These are phyloP conservation scores for Epichloe sp. DNA, from an alignment of 2,329 filamentous ascomycete genomes.

Conservation along the genomic window DNA sequence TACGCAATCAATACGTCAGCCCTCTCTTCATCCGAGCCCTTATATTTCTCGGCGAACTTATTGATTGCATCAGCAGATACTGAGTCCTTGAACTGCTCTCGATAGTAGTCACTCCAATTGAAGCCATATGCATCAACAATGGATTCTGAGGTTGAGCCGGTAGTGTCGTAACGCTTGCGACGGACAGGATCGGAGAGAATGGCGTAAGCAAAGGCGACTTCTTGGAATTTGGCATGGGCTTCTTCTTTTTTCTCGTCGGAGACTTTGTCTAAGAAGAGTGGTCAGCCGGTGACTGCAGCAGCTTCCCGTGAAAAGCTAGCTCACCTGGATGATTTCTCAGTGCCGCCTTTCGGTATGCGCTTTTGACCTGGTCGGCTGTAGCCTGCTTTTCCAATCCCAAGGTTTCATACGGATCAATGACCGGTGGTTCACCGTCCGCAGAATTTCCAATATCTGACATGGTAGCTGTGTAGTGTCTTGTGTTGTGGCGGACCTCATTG, in stretches of 20 bases:
- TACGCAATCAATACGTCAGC: conserved; percentile 68
- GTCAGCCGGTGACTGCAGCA: neutral
- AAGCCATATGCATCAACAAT: conserved; percentile 70
- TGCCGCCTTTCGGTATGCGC: conserved; percentile 81
- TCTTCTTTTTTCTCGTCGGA: conserved; percentile 50
- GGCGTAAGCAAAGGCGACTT: conserved; percentile 86
- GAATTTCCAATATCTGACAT: conserved; percentile 41
- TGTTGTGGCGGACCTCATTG: neutral
- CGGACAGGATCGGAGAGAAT: conserved; percentile 74
- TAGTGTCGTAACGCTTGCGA: conserved; percentile 77
- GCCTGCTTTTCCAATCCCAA: conserved; percentile 60
- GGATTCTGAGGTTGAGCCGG: conserved; percentile 76
- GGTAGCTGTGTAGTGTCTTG: conserved; percentile 2
- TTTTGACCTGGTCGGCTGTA: conserved; percentile 69
- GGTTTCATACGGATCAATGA: conserved; percentile 66
- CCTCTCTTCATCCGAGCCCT: conserved; percentile 73
- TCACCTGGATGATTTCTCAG: conserved; percentile 76
- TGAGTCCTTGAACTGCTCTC: conserved; percentile 65
- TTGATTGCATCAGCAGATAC: conserved; percentile 64
- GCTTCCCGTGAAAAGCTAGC: conserved; percentile 5
- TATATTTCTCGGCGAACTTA: conserved; percentile 66
- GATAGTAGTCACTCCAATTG: conserved; percentile 83
- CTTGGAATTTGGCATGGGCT: conserved; percentile 74
- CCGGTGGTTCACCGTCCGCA: conserved; percentile 44
- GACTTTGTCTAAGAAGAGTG: conserved; percentile 54